A percentile compares a stretch with the other conserved stretches of the same genome.
Conservation (phyloP, 441 rosid genomes). For the Corymbia citriodora region DNA sequence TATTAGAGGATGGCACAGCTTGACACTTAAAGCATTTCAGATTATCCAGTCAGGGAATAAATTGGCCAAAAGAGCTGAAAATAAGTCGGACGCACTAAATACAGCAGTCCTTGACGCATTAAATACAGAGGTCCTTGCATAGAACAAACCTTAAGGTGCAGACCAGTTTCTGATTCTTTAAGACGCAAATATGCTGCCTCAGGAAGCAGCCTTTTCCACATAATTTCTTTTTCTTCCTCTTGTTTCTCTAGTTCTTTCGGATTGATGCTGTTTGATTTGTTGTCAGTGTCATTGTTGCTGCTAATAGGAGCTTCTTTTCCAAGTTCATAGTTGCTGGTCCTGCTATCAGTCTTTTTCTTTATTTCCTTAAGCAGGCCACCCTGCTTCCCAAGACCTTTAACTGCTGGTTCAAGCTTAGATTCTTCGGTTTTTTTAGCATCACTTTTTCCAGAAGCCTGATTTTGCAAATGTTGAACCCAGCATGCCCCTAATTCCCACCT, state of each 20-base stretch:
- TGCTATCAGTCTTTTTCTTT: slow-evolving; percentile 56
- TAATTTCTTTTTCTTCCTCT: slow-evolving; percentile 42
- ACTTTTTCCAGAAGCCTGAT: slow-evolving; percentile 68
- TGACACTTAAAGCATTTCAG: not conserved
- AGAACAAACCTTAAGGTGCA: slow-evolving; percentile 67
- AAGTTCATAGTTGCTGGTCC: slow-evolving; percentile 42
- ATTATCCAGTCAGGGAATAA: not conserved
- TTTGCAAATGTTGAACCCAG: slow-evolving; percentile 82
- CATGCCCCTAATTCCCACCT: slow-evolving; percentile 89
- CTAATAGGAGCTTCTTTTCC: slow-evolving; percentile 34
- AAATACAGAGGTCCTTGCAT: slow-evolving; percentile 3
- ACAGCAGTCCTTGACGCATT: not conserved
- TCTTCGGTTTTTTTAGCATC: slow-evolving; percentile 75
- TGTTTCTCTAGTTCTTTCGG: slow-evolving; percentile 48
- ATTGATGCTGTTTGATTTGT: slow-evolving; percentile 37
- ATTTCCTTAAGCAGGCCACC: slow-evolving; percentile 78
- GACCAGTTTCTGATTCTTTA: slow-evolving; percentile 79
- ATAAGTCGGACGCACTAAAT: not conserved
- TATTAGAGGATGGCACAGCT: not conserved
- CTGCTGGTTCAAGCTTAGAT: slow-evolving; percentile 55
- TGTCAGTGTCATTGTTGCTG: slow-evolving; percentile 31
- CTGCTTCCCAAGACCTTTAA: slow-evolving; percentile 83
- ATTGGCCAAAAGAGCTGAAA: not conserved
- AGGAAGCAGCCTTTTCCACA: slow-evolving; percentile 58
- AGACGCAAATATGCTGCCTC: slow-evolving; percentile 65